These are phyloP conservation scores for Apiospora rasikravindrae DNA, from an alignment of 2,329 filamentous ascomycete species.

Conservation along the genomic window DNA sequence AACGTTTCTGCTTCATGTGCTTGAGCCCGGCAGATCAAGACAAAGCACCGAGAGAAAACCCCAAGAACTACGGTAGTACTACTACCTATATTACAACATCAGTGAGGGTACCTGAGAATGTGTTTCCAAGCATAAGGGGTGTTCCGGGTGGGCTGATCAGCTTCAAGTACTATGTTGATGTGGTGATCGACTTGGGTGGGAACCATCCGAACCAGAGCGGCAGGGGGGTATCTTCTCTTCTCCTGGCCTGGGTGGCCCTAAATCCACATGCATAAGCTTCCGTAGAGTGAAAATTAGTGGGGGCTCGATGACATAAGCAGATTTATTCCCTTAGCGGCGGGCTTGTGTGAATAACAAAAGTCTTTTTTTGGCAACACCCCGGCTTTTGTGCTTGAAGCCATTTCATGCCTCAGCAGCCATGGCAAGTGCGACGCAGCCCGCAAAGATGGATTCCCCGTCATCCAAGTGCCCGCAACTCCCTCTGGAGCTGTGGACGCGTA, in stretches of 20 bases:
- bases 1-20: too few species aligned
- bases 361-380: neutral
- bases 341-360: neutral
- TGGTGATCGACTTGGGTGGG: constrained; percentile 89
- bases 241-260: too few species aligned
- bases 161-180: constrained; percentile 93
- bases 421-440: neutral
- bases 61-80: too few species aligned
- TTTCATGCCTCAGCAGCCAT: neutral
- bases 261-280: too few species aligned
- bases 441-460: neutral
- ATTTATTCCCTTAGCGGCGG: neutral
- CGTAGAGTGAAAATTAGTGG: too few species aligned
- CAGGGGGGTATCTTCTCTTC: too few species aligned
- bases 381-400: too few species aligned
- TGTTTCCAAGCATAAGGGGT: constrained; percentile 87
- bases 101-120: constrained; percentile 85
- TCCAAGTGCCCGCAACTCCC: constrained; percentile 18
- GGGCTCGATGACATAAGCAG: neutral
- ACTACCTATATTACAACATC: constrained; percentile 83
- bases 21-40: too few species aligned
- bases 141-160: constrained; percentile 94
- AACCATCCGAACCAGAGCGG: constrained; percentile 42
- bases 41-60: too few species aligned
- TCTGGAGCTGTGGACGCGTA: constrained; percentile 25